Evolutionary conservation across 2,329 filamentous ascomycete species (phyloP).

Genomic region (Alternaria sp.): DNA sequence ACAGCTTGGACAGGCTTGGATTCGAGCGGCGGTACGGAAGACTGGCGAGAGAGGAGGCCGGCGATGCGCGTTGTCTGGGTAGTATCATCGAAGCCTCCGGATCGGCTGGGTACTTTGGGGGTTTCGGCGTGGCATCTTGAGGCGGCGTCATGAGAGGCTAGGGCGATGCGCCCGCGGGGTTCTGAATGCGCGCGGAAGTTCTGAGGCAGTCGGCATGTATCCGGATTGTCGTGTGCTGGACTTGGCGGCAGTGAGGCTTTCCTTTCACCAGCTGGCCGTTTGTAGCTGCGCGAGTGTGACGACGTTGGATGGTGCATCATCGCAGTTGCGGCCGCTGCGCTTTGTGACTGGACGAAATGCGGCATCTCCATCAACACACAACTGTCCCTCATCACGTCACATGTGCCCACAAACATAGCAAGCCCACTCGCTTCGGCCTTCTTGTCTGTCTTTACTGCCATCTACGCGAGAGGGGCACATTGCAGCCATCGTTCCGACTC

Average conservation of each 20-base stretch:
- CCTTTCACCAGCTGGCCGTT: slow-evolving; percentile 16
- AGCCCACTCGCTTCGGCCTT: background rate
- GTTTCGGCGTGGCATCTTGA: slow-evolving; percentile 51
- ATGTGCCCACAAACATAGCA: slow-evolving; percentile 10
- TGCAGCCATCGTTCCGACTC: slow-evolving; percentile 23
- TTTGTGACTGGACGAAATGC: slow-evolving; percentile 43
- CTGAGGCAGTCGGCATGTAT: slow-evolving; percentile 48
- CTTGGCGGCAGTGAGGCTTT: slow-evolving; percentile 11
- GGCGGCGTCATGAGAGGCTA: slow-evolving; percentile 52
- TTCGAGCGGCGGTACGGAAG: slow-evolving; percentile 65
- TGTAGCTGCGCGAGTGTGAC: slow-evolving; percentile 29
- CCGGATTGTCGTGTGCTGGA: slow-evolving; percentile 17
- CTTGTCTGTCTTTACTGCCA: slow-evolving; percentile 9
- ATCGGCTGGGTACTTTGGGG: slow-evolving; percentile 62
- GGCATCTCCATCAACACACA: slow-evolving; percentile 39
- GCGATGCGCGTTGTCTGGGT: slow-evolving; percentile 68
- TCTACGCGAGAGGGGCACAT: background rate
- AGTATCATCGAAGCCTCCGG: slow-evolving; percentile 68
- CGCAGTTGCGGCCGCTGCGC: slow-evolving; percentile 43
- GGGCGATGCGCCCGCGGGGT: slow-evolving; percentile 48
- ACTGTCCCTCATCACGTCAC: slow-evolving; percentile 6
- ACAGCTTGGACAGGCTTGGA: slow-evolving; percentile 62
- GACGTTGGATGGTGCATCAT: slow-evolving; percentile 24
- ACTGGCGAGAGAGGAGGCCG: slow-evolving; percentile 67
- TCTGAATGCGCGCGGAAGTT: slow-evolving; percentile 38